Conservation (phyloP, 371 early-diverging fungal genomes). For the Dichotomocladium elegans region DNA sequence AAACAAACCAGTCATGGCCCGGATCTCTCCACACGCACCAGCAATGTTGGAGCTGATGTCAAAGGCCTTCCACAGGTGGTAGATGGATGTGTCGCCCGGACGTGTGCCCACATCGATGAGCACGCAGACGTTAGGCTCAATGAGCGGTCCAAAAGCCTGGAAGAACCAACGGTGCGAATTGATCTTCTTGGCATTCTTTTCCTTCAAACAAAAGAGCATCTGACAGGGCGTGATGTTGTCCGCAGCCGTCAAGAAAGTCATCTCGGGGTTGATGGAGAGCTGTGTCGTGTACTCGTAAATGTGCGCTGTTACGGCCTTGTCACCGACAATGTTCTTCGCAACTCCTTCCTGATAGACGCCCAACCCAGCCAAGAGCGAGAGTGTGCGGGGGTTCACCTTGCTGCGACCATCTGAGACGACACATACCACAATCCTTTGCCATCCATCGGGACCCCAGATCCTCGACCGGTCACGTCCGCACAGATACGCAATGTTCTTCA, state of each 20-base stretch:
- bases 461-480: conserved; percentile 73
- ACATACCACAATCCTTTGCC: conserved; percentile 94
- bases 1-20: conserved; percentile 74
- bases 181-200: conserved; percentile 88
- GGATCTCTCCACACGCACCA: conserved; percentile 96
- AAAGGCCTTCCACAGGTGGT: conserved; percentile 94
- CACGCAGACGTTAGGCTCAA: conserved; percentile 87
- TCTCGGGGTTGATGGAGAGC: conserved; percentile 69
- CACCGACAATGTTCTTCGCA: conserved; percentile 66
- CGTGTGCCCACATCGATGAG: conserved; percentile 94
- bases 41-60: conserved; percentile 81
- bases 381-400: conserved; percentile 61
- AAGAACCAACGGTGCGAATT: conserved; percentile 98
- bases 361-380: conserved; percentile 71
- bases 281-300: conserved; percentile 92
- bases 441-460: conserved; percentile 86
- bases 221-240: conserved; percentile 85
- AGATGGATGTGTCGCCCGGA: conserved; percentile 83
- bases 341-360: conserved; percentile 82
- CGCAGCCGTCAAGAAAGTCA: conserved; percentile 70
- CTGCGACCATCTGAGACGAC: conserved; percentile 73
- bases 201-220: conserved; percentile 91
- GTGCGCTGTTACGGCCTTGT: conserved; percentile 68
- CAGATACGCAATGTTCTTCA: conserved; percentile 89
- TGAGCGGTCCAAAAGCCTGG: conserved; percentile 87